Evolutionary conservation across 208 protist species (phyloP).

Genomic region (Crithidia expoeki): DNA sequence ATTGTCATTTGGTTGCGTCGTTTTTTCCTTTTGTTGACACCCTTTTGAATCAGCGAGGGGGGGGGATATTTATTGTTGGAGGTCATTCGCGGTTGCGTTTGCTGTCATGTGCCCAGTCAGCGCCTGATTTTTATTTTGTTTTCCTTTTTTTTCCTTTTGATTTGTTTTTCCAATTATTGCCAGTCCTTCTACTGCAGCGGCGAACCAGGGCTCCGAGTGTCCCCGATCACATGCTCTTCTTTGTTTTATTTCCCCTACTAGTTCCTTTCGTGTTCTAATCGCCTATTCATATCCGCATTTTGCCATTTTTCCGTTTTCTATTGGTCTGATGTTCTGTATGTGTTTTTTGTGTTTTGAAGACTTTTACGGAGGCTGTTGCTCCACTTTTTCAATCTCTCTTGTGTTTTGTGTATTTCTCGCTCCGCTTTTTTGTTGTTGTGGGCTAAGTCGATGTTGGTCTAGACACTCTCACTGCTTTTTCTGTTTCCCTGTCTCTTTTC

Average conservation of each 20-base stretch:
- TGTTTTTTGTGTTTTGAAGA: too few species aligned
- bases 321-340: too few species aligned
- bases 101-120: too few species aligned
- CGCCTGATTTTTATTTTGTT: too few species aligned
- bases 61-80: neutral
- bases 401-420: slow-evolving; percentile 1
- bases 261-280: too few species aligned
- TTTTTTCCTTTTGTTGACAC: slow-evolving; percentile 2
- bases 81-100: too few species aligned
- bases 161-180: neutral
- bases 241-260: too few species aligned
- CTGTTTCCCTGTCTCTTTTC: neutral
- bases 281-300: too few species aligned
- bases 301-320: too few species aligned
- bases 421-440: neutral
- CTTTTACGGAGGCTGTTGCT: too few species aligned
- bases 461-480: neutral
- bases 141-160: neutral
- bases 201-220: neutral
- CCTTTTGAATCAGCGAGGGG: neutral
- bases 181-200: neutral
- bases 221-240: neutral
- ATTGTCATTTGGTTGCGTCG: neutral
- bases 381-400: too few species aligned
- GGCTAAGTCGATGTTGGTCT: neutral